Percentiles rank a stretch among this genome's conserved stretches.
Evolutionary conservation across 2,329 filamentous ascomycete genomes (phyloP).

Genomic region (Rugonectria rugulosa): DNA sequence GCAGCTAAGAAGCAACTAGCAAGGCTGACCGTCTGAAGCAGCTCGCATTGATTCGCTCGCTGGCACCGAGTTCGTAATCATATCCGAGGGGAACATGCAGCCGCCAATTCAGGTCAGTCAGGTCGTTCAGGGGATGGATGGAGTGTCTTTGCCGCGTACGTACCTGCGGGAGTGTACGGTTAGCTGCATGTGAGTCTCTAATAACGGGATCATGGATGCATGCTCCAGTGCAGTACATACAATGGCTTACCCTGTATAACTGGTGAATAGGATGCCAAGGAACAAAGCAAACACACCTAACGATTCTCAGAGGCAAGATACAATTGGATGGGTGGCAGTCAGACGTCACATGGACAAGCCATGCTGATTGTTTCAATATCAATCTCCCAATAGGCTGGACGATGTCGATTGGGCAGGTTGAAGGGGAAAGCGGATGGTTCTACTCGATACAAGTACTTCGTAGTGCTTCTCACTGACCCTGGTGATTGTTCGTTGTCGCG

Average conservation of each 20-base stretch:
- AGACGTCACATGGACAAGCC: background rate
- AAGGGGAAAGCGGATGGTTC: background rate
- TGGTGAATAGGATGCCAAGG: too few relatives aligned
- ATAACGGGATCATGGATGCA: too few relatives aligned
- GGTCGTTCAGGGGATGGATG: conserved; percentile 7
- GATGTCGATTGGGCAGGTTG: conserved; percentile 6
- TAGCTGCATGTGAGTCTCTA: too few relatives aligned
- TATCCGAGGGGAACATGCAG: conserved; percentile 1
- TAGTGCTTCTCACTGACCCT: background rate
- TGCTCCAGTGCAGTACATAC: too few relatives aligned
- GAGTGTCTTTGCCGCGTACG: background rate
- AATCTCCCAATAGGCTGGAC: background rate
- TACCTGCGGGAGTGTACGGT: too few relatives aligned
- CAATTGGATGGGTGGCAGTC: too few relatives aligned
- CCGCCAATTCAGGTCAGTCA: background rate
- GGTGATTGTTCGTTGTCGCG: conserved; percentile 9
- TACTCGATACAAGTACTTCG: too few relatives aligned
- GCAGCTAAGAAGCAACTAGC: conserved; percentile 3
- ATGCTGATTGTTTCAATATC: conserved; percentile 10
- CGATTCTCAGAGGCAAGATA: background rate
- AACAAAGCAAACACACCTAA: background rate
- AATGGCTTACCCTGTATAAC: too few relatives aligned
- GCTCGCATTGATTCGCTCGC: background rate
- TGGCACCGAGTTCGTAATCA: background rate
- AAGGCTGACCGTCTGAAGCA: conserved; percentile 8